A percentile compares a stretch with the other conserved stretches of the same genome.
Conservation (phyloP, 352 stramenopile species). For the Phytophthora crassamura region DNA sequence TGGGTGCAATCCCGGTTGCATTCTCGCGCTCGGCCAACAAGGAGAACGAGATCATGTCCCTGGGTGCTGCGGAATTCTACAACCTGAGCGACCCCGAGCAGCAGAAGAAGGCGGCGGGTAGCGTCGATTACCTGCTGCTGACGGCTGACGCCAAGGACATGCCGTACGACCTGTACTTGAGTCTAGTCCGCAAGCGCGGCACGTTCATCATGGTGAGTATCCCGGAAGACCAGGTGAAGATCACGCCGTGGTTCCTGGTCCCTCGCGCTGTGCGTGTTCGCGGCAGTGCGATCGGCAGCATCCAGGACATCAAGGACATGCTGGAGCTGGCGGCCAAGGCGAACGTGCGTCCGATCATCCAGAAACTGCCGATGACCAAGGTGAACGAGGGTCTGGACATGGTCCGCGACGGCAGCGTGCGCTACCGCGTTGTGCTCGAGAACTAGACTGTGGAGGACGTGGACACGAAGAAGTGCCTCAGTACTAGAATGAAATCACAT, state of each 20-base stretch:
- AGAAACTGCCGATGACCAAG: constrained; percentile 24
- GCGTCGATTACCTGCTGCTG: neutral
- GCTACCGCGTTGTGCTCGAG: constrained; percentile 41
- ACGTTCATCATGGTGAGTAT: constrained; percentile 56
- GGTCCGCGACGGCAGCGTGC: constrained; percentile 18
- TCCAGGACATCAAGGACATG: constrained; percentile 65
- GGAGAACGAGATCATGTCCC: no score
- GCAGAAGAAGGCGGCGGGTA: no score
- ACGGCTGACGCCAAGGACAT: constrained; percentile 52
- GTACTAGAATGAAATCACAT: neutral
- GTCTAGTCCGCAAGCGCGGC: constrained; percentile 53
- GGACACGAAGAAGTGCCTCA: no score
- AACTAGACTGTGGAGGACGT: constrained; percentile 26
- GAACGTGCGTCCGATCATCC: constrained; percentile 49
- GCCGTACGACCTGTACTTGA: constrained; percentile 54
- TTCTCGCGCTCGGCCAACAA: no score
- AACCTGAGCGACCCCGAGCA: no score
- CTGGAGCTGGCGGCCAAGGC: constrained; percentile 70
- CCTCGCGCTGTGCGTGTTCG: no score
- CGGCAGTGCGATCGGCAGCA: constrained; percentile 16
- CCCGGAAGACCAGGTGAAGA: constrained; percentile 57
- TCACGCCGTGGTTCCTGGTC: no score
- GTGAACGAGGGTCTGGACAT: no score
- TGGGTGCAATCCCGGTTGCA: no score
- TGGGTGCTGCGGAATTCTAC: no score